These are phyloP conservation scores for Evernia prunastri DNA, from an alignment of 495 filamentous ascomycete species.

Conservation along the genomic window DNA sequence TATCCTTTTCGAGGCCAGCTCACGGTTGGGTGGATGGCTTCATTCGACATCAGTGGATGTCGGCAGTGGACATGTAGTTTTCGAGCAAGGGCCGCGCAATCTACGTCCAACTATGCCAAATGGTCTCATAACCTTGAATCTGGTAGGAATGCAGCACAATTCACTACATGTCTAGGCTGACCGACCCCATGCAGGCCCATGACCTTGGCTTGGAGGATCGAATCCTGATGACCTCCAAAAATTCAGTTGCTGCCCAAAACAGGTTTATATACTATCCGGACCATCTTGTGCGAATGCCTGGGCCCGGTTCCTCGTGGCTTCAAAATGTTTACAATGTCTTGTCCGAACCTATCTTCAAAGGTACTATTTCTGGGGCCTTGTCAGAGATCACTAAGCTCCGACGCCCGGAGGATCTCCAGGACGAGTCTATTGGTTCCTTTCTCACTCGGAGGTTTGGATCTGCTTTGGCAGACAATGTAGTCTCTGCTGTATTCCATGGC, in stretches of 20 bases:
- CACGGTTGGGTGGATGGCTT: slow-evolving; percentile 78
- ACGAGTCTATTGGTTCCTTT: slow-evolving; percentile 71
- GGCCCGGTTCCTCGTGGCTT: slow-evolving; percentile 30
- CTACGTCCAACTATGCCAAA: slow-evolving; percentile 49
- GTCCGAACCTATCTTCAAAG: slow-evolving; percentile 59
- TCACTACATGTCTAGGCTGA: slow-evolving; percentile 4
- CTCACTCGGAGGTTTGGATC: slow-evolving; percentile 50
- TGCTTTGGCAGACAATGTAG: slow-evolving; percentile 62
- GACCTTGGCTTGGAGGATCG: slow-evolving; percentile 56
- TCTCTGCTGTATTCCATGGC: slow-evolving; percentile 77
- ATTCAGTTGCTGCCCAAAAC: slow-evolving; percentile 46
- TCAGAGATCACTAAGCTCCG: slow-evolving; percentile 35
- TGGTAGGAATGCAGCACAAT: slow-evolving; percentile 41
- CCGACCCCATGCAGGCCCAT: slow-evolving; percentile 46
- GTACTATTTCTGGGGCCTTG: slow-evolving; percentile 36
- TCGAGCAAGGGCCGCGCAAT: slow-evolving; percentile 83
- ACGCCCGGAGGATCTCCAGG: slow-evolving; percentile 33
- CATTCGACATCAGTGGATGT: slow-evolving; percentile 59
- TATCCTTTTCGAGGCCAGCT: slow-evolving; percentile 69
- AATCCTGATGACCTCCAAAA: slow-evolving; percentile 50
- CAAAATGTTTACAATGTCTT: slow-evolving; percentile 33
- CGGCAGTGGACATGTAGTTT: slow-evolving; percentile 54
- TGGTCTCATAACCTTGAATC: slow-evolving; percentile 44
- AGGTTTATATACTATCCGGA: slow-evolving; percentile 94
- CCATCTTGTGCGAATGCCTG: slow-evolving; percentile 68